A percentile compares a stretch with the other conserved stretches of the same genome.
Conservation (phyloP, 768 basidiomycete species). For the Leccinum subtestaceum region DNA sequence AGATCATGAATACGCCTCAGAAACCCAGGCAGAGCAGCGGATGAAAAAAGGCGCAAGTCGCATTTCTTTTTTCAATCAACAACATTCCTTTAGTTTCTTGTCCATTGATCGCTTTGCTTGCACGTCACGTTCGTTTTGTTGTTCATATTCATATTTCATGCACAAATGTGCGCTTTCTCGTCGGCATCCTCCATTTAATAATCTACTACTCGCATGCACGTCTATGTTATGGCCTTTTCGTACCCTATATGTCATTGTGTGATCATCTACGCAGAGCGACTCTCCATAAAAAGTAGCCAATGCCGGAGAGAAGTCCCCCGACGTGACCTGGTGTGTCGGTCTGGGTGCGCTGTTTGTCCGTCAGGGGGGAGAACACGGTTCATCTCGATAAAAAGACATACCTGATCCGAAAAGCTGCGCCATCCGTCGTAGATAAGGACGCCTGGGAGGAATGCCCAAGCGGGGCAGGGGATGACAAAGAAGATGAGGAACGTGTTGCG, state of each 20-base stretch:
- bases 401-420: slow-evolving; percentile 35
- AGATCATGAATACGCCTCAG: slow-evolving; percentile 72
- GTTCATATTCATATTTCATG: slow-evolving; percentile 11
- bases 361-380: not conserved
- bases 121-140: slow-evolving; percentile 17
- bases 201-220: not conserved
- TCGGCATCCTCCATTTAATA: not conserved
- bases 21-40: slow-evolving; percentile 23
- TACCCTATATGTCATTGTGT: not conserved
- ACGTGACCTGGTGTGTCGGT: slow-evolving; percentile 69
- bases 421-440: slow-evolving; percentile 40
- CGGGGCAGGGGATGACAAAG: slow-evolving; percentile 75
- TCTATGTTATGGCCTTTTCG: slow-evolving; percentile 7
- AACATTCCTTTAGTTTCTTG: not conserved
- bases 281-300: slow-evolving; percentile 46
- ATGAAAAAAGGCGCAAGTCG: not conserved
- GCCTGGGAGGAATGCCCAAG: slow-evolving; percentile 70
- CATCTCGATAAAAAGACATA: slow-evolving; percentile 16
- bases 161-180: slow-evolving; percentile 3
- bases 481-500: slow-evolving; percentile 65
- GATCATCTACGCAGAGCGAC: slow-evolving; percentile 28
- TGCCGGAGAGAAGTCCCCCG: slow-evolving; percentile 61
- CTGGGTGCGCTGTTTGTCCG: slow-evolving; percentile 40
- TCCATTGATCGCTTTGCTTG: slow-evolving; percentile 1
- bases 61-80: not conserved